Base-by-base conservation (phyloP, 2,329 filamentous ascomycete species). In the Rutstroemia sp. region DNA sequence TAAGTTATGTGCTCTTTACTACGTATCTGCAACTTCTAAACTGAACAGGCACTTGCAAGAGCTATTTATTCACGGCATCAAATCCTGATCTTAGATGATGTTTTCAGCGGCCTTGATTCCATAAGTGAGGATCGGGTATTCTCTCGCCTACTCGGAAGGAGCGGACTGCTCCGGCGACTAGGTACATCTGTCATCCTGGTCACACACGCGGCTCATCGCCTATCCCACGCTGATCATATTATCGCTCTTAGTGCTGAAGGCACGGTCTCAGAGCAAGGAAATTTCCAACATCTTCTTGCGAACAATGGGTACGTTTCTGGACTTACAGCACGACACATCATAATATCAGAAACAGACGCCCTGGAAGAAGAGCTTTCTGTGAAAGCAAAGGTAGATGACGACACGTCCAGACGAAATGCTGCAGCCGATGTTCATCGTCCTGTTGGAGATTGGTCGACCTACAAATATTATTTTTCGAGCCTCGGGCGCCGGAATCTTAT, bases 1-100 rank as follows among this genome's bases (percentile, higher is more conserved):
- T 87, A 5, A 90, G 40, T 83, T 21, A 8, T 16, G 34, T 5
- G 12, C 14, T 19, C 9, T 19, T 12, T 17, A 25, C 9, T n/a
- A 2, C 8, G 4, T 10, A 5, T 6, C 23, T 12, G 1, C 39
- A 19, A 14, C 44, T 48, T 3, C 34, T 14, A 30, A 48, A 12
- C 1, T 4, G 63, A 65, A 38, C 48, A 64, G 59, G 58, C 86
- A 60, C 85, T 88, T 63, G 84, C 84, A 19, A 76, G 85, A 38
- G 69, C 71, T 3, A 64, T 73, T 21, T 60, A 80, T 71, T 66
- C 70, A 10, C 57, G 53, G 34, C 51, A 65, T 47, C 42, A 59
- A 27, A 40, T 67, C 6, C 38, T 67, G 5, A 61, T 68, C 10
- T 50, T 69, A 10, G 67, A 68, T 42, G 65, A 69, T 51, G 58